Evolutionary conservation across 1,139 yeast species (phyloP).

Genomic region (Eremothecium cymbalariae): DNA sequence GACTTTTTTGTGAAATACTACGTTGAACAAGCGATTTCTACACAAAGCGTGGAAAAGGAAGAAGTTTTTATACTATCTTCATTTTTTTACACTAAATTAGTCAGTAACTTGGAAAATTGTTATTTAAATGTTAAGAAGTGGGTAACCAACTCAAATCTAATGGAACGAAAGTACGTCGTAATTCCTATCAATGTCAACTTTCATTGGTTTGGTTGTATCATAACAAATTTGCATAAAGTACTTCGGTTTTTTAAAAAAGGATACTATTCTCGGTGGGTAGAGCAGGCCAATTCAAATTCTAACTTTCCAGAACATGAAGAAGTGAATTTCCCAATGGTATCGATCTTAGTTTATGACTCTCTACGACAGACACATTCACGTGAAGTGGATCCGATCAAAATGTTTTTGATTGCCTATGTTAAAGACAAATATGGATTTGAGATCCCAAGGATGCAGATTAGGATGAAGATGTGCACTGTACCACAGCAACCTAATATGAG

Average conservation of each 20-base stretch:
- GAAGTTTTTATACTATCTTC: conserved; percentile 69
- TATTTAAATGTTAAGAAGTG: conserved; percentile 68
- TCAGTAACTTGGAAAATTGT: conserved; percentile 36
- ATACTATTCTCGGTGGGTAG: not conserved
- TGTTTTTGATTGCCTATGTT: conserved; percentile 64
- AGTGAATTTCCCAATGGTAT: conserved; percentile 34
- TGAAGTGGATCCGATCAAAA: conserved; percentile 48
- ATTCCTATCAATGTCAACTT: conserved; percentile 74
- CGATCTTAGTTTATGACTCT: conserved; percentile 73
- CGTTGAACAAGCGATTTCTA: conserved; percentile 36
- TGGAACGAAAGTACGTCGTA: conserved; percentile 52
- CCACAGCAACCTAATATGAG: conserved; percentile 85
- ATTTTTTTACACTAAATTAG: conserved; percentile 68
- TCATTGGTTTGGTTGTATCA: conserved; percentile 86
- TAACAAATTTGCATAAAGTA: conserved; percentile 38
- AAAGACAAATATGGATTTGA: conserved; percentile 49
- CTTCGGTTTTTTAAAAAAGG: conserved; percentile 4
- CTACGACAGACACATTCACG: conserved; percentile 50
- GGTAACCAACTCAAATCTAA: conserved; percentile 65
- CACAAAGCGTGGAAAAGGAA: conserved; percentile 15
- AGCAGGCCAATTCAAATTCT: conserved; percentile 1
- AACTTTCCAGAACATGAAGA: conserved; percentile 11
- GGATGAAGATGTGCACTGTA: conserved; percentile 46
- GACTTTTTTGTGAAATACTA: conserved; percentile 63
- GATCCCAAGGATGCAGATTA: conserved; percentile 39